Conservation (phyloP, 169 alveolate species). For the Theileria parva region DNA sequence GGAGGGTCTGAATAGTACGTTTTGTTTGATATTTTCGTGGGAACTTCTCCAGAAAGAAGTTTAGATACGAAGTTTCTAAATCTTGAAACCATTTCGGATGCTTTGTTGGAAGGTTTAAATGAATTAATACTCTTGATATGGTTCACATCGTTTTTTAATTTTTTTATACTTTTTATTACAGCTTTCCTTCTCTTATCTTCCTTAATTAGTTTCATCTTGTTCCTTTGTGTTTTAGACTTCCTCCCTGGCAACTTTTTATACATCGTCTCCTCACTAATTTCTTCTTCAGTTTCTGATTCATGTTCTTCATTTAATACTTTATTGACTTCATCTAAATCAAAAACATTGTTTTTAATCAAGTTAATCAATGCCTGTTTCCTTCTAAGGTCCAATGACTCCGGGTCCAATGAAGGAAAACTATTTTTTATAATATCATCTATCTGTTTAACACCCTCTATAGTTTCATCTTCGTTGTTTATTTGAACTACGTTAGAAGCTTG, state of each 20-base stretch:
- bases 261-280: background rate
- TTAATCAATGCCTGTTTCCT: constrained; percentile 41
- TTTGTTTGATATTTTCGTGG: constrained; percentile 37
- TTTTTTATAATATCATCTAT: constrained; percentile 18
- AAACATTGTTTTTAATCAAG: constrained; percentile 6
- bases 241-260: background rate
- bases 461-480: constrained; percentile 1
- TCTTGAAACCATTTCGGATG: background rate
- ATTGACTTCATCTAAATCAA: constrained; percentile 4
- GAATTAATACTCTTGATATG: constrained; percentile 11
- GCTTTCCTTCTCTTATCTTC: constrained; percentile 13
- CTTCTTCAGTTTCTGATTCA: constrained; percentile 16
- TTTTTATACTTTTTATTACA: constrained; percentile 36
- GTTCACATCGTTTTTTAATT: constrained; percentile 41
- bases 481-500: constrained; percentile 11
- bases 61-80: constrained; percentile 20
- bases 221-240: constrained; percentile 50
- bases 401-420: constrained; percentile 35
- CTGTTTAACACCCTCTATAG: constrained; percentile 13
- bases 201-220: constrained; percentile 37
- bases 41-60: constrained; percentile 21
- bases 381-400: constrained; percentile 13
- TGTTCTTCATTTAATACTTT: background rate
- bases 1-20: constrained; percentile 34
- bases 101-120: background rate